These are phyloP conservation scores for Chlamydomonas sphaeroides DNA, from an alignment of 139 green algal genomes.

Conservation along the genomic window DNA sequence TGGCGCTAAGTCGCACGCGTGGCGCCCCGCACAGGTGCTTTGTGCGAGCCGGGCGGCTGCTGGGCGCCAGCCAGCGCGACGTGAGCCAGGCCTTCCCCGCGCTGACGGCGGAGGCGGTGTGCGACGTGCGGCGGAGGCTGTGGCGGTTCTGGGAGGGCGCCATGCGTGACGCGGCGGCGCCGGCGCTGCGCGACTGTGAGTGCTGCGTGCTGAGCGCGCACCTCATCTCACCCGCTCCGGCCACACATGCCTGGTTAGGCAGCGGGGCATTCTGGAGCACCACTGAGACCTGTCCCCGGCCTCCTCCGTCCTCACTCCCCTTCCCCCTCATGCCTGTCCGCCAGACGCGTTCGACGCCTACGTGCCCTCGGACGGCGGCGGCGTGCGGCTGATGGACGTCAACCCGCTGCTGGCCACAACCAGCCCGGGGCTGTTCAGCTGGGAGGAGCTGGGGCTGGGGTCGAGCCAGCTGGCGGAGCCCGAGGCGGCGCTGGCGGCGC, in stretches of 20 bases:
- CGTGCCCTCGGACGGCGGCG: slow-evolving; percentile 58
- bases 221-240: too few species aligned
- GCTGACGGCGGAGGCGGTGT: slow-evolving; percentile 37
- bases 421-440: slow-evolving; percentile 85
- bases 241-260: too few species aligned
- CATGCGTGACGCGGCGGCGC: neutral
- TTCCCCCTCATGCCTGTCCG: too few species aligned
- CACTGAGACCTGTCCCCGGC: too few species aligned
- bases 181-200: slow-evolving; percentile 17
- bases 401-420: slow-evolving; percentile 85
- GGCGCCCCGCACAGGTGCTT: slow-evolving; percentile 93
- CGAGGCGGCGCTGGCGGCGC: neutral
- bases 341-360: slow-evolving; percentile 84
- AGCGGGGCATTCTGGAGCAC: too few species aligned
- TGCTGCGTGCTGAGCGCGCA: too few species aligned
- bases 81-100: slow-evolving; percentile 72
- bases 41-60: slow-evolving; percentile 62
- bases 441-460: slow-evolving; percentile 42
- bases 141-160: neutral
- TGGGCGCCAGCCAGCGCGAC: slow-evolving; percentile 85
- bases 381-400: slow-evolving; percentile 89
- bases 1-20: too few species aligned
- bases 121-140: slow-evolving; percentile 18
- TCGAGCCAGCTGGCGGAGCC: neutral
- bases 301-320: too few species aligned